phyloP scores from a whole-genome alignment of 176 grass and related monocot genomes.

The Triticum timopheevii region DNA sequence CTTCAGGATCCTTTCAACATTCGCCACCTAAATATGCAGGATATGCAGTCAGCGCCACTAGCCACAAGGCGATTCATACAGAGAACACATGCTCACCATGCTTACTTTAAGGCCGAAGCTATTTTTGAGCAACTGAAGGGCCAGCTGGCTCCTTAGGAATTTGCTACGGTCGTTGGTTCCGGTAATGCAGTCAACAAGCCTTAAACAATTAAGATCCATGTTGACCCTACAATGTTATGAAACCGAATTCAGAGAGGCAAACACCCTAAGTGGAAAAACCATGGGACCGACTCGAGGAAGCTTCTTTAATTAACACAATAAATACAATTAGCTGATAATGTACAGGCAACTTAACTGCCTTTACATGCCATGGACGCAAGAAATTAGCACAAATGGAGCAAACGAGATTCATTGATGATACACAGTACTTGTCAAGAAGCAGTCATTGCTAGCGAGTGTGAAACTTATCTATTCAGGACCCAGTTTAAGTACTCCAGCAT shows the following conservation, averaged over 20 bases:
- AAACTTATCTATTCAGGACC: not conserved
- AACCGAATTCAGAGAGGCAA: conserved; percentile 24
- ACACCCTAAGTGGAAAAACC: not conserved
- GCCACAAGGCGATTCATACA: conserved; percentile 18
- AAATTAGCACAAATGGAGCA: not conserved
- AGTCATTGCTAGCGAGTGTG: not conserved
- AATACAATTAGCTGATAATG: not conserved
- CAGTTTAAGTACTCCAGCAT: not conserved
- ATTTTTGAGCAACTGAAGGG: conserved; percentile 74
- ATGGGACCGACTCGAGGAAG: not conserved
- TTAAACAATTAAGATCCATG: conserved; percentile 81
- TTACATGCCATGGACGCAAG: not conserved
- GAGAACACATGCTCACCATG: not conserved
- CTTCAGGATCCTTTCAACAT: conserved; percentile 59
- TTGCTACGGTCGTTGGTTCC: conserved; percentile 52
- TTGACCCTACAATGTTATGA: conserved; percentile 52
- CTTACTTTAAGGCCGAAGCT: conserved; percentile 68
- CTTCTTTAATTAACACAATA: not conserved
- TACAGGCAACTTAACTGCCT: not conserved
- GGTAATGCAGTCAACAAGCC: conserved; percentile 68
- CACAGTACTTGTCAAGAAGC: not conserved
- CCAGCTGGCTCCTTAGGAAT: conserved; percentile 68
- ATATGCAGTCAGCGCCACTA: conserved; percentile 13
- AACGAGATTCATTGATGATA: not conserved
- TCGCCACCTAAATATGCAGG: conserved; percentile 41